Base-by-base conservation (phyloP, 2,329 filamentous ascomycete species). In the Talaromyces verruculosus region DNA sequence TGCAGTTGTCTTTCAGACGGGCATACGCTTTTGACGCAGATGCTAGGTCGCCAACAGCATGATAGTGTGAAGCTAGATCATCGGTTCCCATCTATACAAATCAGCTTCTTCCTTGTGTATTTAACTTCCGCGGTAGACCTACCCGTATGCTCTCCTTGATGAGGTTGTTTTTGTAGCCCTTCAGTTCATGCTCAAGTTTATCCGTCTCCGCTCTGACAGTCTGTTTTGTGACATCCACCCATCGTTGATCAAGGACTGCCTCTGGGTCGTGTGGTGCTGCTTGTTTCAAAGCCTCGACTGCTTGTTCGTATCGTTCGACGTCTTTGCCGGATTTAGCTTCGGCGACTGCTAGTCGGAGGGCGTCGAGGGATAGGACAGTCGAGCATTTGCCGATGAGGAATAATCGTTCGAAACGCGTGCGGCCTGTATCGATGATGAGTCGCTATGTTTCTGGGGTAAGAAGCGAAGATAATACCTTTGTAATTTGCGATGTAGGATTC, bases 121-220 rank as follows among this genome's bases (percentile, higher is more conserved):
- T n/a, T n/a, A n/a, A n/a, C n/a, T n/a, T n/a, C n/a, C n/a, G n/a
- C n/a, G n/a, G n/a, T n/a, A n/a, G n/a, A 74, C 85, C 65, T 83
- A 96, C 93, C 71, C 93, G 82, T 73, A 98, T 97, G 80, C 93
- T 97, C 80, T 99, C 95, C 76, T 97, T 97, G 72, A 99, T 93
- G 51, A 98, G 81, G 73, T 98, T 99, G 75, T 97, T 97, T 80
- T 95, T 97, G 79, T 98, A 98, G 1, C 89, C 90, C 77, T 93
- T 93, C 22, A 99, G 83, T 77, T 98, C 92, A 17, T 85, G 82
- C 75, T 97, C 92, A 64, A 98, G 83, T n/a, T 90, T 87, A 64
- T 87, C 83, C 0, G 89, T 89, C 77, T 96, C 90, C 1, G 82
- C 80, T 70, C 87, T 86, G 72, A 93, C 91, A 61, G 85, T 81